Percentiles rank a stretch among this genome's conserved stretches.
These are phyloP conservation scores for Gracilaria vermiculophylla DNA, from an alignment of 23 red algal species.

Conservation along the genomic window DNA sequence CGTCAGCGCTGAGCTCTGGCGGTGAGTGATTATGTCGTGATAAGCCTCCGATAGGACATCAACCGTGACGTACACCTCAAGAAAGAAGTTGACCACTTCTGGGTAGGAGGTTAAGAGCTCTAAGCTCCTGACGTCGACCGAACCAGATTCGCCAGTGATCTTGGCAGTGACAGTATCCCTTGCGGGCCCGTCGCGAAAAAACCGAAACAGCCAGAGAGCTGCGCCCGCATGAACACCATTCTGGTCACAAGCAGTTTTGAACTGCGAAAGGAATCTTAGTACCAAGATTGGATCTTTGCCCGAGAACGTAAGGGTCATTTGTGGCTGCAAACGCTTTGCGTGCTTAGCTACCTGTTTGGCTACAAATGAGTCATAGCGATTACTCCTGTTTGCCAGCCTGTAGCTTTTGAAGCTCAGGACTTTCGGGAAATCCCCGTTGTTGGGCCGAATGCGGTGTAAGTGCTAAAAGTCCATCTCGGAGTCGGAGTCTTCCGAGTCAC, in stretches of 20 bases:
- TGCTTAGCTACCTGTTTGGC: not conserved
- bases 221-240: too few species aligned
- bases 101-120: not conserved
- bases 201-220: too few species aligned
- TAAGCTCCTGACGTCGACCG: too few species aligned
- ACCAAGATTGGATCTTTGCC: conserved; percentile 34
- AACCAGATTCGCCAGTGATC: too few species aligned
- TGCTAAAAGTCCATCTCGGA: not conserved
- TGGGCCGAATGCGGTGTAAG: not conserved
- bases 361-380: not conserved
- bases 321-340: not conserved
- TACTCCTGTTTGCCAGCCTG: not conserved
- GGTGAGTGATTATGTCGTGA: not conserved
- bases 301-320: conserved; percentile 36
- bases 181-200: too few species aligned
- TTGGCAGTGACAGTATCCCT: too few species aligned
- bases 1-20: not conserved
- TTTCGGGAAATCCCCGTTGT: conserved; percentile 3
- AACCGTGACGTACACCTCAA: not conserved
- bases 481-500: not conserved
- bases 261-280: not conserved
- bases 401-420: not conserved
- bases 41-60: not conserved
- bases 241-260: too few species aligned
- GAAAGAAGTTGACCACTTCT: not conserved